These are phyloP conservation scores for Wickerhamomyces tratensis DNA, from an alignment of 805 yeast species.

Conservation along the genomic window DNA sequence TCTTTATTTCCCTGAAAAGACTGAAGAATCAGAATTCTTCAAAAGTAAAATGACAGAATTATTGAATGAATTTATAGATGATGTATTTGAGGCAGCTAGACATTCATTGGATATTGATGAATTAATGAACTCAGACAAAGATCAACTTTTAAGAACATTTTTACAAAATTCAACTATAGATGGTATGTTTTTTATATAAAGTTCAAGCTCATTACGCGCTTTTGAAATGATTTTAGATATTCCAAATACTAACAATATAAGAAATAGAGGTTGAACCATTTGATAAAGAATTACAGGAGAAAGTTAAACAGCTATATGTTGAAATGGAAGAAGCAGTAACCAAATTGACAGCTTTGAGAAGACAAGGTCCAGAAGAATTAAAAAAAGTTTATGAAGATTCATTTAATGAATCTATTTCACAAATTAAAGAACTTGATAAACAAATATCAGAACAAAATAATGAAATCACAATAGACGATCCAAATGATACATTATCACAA, in stretches of 20 bases:
- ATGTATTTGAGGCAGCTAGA: constrained; percentile 47
- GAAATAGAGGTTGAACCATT: constrained; percentile 51
- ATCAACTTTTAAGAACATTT: constrained; percentile 12
- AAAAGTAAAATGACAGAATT: constrained; percentile 31
- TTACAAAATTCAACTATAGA: constrained; percentile 15
- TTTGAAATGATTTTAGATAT: too few relatives aligned
- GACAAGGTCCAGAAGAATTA: constrained; percentile 37
- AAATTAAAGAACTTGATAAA: constrained; percentile 20
- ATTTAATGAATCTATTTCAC: constrained; percentile 20
- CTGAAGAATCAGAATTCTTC: constrained; percentile 32
- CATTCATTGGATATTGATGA: constrained; percentile 54
- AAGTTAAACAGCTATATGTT: constrained; percentile 44
- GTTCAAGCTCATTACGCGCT: too few relatives aligned
- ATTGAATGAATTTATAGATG: constrained; percentile 36
- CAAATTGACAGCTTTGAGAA: constrained; percentile 43
- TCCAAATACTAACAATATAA: too few relatives aligned
- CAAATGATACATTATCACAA: constrained; percentile 2
- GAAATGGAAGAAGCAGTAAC: constrained; percentile 56
- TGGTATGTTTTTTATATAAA: constrained; percentile 3
- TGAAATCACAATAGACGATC: constrained; percentile 1
- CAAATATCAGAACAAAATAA: constrained; percentile 9
- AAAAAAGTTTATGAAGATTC: constrained; percentile 27
- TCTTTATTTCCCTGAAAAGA: constrained; percentile 32
- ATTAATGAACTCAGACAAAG: constrained; percentile 20
- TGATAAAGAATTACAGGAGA: constrained; percentile 52